These are phyloP conservation scores for Eimeria necatrix DNA, from an alignment of 169 alveolate species.

Conservation along the genomic window DNA sequence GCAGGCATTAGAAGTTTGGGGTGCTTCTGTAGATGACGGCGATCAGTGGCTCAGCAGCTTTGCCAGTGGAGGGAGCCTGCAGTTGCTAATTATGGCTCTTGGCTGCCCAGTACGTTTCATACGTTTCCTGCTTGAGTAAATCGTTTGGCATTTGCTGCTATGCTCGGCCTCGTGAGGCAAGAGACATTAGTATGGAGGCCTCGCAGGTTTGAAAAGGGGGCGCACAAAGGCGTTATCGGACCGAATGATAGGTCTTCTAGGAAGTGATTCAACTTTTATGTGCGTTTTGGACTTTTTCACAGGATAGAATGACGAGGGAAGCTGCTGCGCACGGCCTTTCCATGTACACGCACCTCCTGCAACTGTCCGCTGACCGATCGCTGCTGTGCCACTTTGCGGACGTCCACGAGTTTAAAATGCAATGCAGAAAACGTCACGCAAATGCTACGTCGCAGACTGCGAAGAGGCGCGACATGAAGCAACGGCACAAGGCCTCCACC, in stretches of 20 bases:
- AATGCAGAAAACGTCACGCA: neutral
- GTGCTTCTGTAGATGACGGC: conserved; percentile 55
- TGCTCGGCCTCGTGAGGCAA: too few relatives aligned
- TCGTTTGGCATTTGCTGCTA: too few relatives aligned
- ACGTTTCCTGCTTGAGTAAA: too few relatives aligned
- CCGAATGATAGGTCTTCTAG: too few relatives aligned
- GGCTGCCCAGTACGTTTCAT: conserved; percentile 52
- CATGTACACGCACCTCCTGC: conserved; percentile 67
- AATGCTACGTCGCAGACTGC: conserved; percentile 13
- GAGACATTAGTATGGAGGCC: too few relatives aligned
- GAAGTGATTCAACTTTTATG: neutral
- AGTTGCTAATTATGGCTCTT: conserved; percentile 72
- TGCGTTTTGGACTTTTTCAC: neutral
- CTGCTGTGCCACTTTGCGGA: conserved; percentile 68
- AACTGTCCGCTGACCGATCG: conserved; percentile 69
- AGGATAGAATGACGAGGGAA: conserved; percentile 59
- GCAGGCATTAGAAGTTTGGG: conserved; percentile 58
- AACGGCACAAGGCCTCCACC: conserved; percentile 54
- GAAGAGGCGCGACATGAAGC: conserved; percentile 66
- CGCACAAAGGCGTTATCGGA: neutral
- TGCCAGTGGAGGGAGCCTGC: conserved; percentile 74
- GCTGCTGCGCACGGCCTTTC: conserved; percentile 74
- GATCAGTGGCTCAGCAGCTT: conserved; percentile 75
- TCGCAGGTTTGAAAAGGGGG: neutral
- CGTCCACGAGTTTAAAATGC: conserved; percentile 51